Base-by-base conservation (phyloP, 257 asterid genomes). In the Nicotiana paniculata region DNA sequence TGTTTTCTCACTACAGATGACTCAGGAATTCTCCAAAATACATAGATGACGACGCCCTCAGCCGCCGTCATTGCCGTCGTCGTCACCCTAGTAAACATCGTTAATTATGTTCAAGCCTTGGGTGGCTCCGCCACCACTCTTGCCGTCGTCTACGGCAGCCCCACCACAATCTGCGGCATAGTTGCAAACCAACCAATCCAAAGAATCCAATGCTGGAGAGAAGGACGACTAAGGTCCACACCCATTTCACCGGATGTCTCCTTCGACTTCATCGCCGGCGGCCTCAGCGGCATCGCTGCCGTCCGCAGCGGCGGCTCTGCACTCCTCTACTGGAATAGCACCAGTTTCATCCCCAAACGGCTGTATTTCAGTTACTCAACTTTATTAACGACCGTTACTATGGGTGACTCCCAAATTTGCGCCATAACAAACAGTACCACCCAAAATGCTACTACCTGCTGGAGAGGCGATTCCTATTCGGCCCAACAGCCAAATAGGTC, bases 221-320 rank as follows among this genome's bases (percentile, higher is more conserved):
- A 88, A 66, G 92, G 90, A 10, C 84, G 37, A 4, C 21, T 82
- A 0, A 68, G 68, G 6, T 80, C 91, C 4, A 30, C 57, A 30
- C 83, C 89, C 59, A 83, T 86, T 77, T 88, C 85, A 26, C 90
- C 92, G 4, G 70, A 82, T 48, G 86, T 81, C 84, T 90, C 98
- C 43, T 95, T 90, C 89, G 91, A 87, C 87, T 90, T 90, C 87
- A 88, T 92, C 59, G 87, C 96, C 88, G 98, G 97, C 77, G 97
- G 97, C 37, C 84, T 64, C 4, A 86, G 90, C 87, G 86, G 86
- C 54, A 77, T 95, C 85, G 89, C 97, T 85, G 98, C 89, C 48
- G 74, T 91, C 5, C 92, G 93, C 81, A 91, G 93, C 81, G 95
- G 93, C 30, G 97, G 97, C 3, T 87, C 79, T 84, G 83, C 87